These are phyloP conservation scores for Pisolithus thermaeus DNA, from an alignment of 1,284 basidiomycete species.

Conservation along the genomic window DNA sequence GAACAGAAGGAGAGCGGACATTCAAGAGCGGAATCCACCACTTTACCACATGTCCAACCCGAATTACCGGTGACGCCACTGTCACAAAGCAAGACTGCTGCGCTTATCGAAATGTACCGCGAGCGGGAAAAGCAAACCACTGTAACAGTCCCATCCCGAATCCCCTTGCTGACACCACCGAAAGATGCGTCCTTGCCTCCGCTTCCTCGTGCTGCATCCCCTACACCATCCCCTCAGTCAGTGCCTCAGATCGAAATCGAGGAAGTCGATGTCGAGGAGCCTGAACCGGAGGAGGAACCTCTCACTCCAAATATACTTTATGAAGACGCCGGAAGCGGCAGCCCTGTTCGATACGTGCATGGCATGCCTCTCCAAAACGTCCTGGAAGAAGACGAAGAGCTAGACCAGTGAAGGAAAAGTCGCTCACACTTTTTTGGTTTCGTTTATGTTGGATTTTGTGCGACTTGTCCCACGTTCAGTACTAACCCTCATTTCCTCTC, in stretches of 20 bases:
- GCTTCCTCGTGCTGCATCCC: conserved; percentile 10
- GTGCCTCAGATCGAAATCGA: conserved; percentile 10
- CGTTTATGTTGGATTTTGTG: conserved; percentile 14
- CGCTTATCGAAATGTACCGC: conserved; percentile 77
- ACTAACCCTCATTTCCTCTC: conserved; percentile 17
- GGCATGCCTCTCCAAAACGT: conserved; percentile 86
- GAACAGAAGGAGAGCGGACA: conserved; percentile 28
- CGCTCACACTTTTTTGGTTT: neutral
- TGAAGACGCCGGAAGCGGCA: conserved; percentile 47
- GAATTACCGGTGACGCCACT: conserved; percentile 17
- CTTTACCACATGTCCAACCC: conserved; percentile 22
- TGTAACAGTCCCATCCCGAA: conserved; percentile 26
- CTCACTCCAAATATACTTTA: conserved; percentile 28
- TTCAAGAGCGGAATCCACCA: conserved; percentile 25
- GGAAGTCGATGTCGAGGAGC: conserved; percentile 12
- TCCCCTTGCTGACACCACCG: conserved; percentile 30
- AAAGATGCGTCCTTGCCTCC: conserved; percentile 7
- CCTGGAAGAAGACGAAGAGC: conserved; percentile 71
- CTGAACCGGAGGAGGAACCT: conserved; percentile 14
- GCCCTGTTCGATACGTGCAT: conserved; percentile 75
- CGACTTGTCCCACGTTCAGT: conserved; percentile 11
- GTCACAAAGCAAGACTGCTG: conserved; percentile 55
- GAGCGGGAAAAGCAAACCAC: conserved; percentile 51
- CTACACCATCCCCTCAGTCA: conserved; percentile 10
- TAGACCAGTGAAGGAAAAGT: conserved; percentile 23